Base-by-base conservation (phyloP, 169 alveolate species). In the Perkinsus chesapeaki region DNA sequence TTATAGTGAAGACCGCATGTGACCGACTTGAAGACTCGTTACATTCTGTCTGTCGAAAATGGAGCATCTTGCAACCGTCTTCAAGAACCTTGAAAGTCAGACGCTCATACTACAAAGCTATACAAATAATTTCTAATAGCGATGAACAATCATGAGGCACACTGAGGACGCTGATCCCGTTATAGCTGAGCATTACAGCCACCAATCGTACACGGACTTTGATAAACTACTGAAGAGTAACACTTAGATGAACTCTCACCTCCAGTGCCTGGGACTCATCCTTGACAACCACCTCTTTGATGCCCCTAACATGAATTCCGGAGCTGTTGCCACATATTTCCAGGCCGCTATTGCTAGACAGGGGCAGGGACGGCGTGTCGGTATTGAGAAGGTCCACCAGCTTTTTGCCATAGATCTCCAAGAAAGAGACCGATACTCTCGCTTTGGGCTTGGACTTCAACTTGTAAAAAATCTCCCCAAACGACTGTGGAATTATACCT, bases 381-480 rank as follows among this genome's bases (percentile, higher is more conserved):
- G 82, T 60, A 34, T 60, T 60, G 48, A 39, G 60, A 39, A n/a
- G 48, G 39, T 38, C 92, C 48, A 39, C 38, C 36, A 91, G 39
- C 20, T 91, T 39, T 73, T 91, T 60, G 39, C 47, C 60, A 73
- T 91, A 91, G 93, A 91, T 91, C 34, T 91, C 93, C 82, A 91
- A 39, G 73, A 91, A 91, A 73, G 93, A 39, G 39, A 91, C 93
- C 82, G 82, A 60, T 27, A 60, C 27, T 3, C 36, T 60, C 23
- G 82, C 3, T 60, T 34, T 34, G 37, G 82, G 82, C 23, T 34
- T 27, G 0, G 82, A 3, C 12, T 60, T 60, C 31, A 60, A 34
- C 27, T 60, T 60, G 27, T 60, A 60, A 16, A 60, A 60, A 1
- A 60, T 27, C 23, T 60, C 82, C 27, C 82, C 82, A 34, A 60